Evolutionary conservation across 768 basidiomycete species (phyloP).

Genomic region (Lactarius sp.): DNA sequence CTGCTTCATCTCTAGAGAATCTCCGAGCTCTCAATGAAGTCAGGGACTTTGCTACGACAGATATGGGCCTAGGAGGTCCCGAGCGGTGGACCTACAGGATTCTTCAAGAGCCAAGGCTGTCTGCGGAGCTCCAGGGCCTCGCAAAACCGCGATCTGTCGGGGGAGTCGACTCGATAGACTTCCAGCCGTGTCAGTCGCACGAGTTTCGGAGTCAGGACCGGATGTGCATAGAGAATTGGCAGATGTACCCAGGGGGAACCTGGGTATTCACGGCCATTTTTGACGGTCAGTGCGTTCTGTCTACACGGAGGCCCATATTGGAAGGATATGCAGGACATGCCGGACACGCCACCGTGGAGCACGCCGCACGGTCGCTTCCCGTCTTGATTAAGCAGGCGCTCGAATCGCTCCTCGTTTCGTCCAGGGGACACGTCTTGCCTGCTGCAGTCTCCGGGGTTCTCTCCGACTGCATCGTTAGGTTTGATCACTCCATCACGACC

Average conservation of each 20-base stretch:
- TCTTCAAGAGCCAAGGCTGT: constrained; percentile 39
- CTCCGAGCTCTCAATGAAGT: constrained; percentile 50
- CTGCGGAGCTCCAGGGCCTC: constrained; percentile 37
- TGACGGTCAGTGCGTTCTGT: constrained; percentile 36
- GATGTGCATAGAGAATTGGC: constrained; percentile 39
- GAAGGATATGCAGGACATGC: constrained; percentile 38
- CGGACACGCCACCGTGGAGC: constrained; percentile 45
- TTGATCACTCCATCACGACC: constrained; percentile 42
- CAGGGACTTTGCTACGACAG: constrained; percentile 46
- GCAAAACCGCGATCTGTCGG: constrained; percentile 35
- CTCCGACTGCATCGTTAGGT: constrained; percentile 34
- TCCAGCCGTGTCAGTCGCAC: constrained; percentile 41
- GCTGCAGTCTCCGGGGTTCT: constrained; percentile 39
- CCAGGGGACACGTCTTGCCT: constrained; percentile 28
- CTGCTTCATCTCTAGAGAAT: constrained; percentile 44
- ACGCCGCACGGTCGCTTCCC: constrained; percentile 40
- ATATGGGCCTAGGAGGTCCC: constrained; percentile 48
- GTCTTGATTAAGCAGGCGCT: constrained; percentile 38
- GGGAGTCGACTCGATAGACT: constrained; percentile 38
- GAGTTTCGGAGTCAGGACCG: constrained; percentile 41
- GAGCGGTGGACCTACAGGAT: constrained; percentile 52
- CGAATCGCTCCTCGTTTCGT: constrained; percentile 33
- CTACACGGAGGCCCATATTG: neutral
- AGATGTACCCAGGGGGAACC: constrained; percentile 33
- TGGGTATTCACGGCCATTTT: constrained; percentile 46